Percentiles rank a stretch among this genome's conserved stretches.
These are phyloP conservation scores for Gaeumannomyces tritici DNA, from an alignment of 2,329 filamentous ascomycete genomes.

Conservation along the genomic window DNA sequence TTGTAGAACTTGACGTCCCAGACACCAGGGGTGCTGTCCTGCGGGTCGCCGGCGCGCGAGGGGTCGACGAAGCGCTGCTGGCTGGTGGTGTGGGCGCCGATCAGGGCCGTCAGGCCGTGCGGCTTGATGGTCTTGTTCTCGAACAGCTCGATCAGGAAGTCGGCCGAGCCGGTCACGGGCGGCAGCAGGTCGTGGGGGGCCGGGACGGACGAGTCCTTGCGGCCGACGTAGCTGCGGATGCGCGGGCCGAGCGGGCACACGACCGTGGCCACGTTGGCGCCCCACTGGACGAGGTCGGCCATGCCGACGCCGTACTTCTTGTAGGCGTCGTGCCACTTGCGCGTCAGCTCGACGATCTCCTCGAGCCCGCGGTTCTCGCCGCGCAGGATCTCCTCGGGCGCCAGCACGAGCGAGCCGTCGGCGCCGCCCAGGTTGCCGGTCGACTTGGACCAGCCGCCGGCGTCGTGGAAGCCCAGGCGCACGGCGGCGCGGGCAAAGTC, in stretches of 20 bases:
- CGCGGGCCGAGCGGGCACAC: constrained; percentile 42
- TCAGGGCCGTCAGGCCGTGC: constrained; percentile 39
- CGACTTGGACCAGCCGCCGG: constrained; percentile 27
- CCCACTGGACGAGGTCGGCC: constrained; percentile 45
- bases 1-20: constrained; percentile 42
- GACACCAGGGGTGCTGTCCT: constrained; percentile 36
- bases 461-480: constrained; percentile 37
- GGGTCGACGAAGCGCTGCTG: constrained; percentile 35
- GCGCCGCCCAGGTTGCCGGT: constrained; percentile 23
- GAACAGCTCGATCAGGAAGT: constrained; percentile 35
- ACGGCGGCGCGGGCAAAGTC: constrained; percentile 31
- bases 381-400: constrained; percentile 25
- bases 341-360: constrained; percentile 25
- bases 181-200: constrained; percentile 35
- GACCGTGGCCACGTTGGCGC: constrained; percentile 34
- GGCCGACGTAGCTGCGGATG: constrained; percentile 38
- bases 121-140: constrained; percentile 38
- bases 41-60: constrained; percentile 23
- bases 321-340: constrained; percentile 27
- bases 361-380: constrained; percentile 36
- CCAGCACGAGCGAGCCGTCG: constrained; percentile 33
- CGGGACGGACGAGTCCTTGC: constrained; percentile 29
- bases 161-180: constrained; percentile 24
- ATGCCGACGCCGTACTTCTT: constrained; percentile 29
- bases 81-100: constrained; percentile 43